Percentiles rank a stretch among this genome's conserved stretches.
Conservation (phyloP, 306 rosid genomes). For the Benincasa hispida region DNA sequence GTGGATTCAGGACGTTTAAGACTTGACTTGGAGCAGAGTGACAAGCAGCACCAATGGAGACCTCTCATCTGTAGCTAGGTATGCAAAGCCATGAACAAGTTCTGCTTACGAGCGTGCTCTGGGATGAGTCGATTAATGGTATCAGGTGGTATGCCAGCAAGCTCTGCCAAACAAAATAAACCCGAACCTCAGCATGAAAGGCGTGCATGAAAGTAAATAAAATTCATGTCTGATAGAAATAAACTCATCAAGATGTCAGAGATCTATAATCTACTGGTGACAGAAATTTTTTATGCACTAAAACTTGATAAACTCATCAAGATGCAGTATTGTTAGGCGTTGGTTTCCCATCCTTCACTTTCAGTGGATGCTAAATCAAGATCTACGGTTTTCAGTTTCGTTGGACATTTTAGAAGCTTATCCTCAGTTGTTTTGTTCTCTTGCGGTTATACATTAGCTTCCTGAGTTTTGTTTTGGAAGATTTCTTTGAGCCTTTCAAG, state of each 20-base stretch:
- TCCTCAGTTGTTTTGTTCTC: no score
- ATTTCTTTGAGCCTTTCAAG: no score
- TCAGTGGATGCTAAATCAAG: no score
- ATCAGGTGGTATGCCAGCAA: conserved; percentile 67
- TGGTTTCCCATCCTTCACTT: no score
- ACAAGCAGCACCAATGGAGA: conserved; percentile 6
- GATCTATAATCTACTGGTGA: background rate
- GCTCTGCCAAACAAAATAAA: conserved; percentile 44
- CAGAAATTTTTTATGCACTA: background rate
- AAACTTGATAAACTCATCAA: background rate
- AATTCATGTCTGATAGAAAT: background rate
- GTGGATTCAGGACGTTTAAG: background rate
- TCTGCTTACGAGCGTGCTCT: conserved; percentile 93
- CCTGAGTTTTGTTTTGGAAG: no score
- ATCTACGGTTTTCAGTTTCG: no score
- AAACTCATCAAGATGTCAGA: background rate
- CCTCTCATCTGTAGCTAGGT: conserved; percentile 28
- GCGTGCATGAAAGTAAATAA: background rate
- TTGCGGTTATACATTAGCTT: no score
- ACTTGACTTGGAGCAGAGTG: conserved; percentile 3
- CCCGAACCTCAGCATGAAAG: background rate
- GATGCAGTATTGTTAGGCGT: no score
- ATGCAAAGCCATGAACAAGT: conserved; percentile 93
- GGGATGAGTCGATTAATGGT: conserved; percentile 67
- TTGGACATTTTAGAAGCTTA: no score